Evolutionary conservation across 2,329 filamentous ascomycete genomes (phyloP).

Genomic region (Aciculosporium take): DNA sequence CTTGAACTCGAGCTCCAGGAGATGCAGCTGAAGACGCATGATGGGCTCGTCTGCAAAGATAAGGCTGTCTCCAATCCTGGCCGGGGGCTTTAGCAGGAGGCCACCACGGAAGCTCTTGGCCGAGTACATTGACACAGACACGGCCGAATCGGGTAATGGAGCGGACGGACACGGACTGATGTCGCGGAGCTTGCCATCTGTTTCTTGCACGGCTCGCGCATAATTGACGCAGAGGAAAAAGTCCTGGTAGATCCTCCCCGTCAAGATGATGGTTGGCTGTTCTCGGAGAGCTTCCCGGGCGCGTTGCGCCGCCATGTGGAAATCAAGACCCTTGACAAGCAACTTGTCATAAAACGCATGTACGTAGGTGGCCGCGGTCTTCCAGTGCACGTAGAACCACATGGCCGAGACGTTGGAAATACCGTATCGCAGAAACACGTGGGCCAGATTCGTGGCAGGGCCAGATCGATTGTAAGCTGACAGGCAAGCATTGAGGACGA

Average conservation of each 20-base stretch:
- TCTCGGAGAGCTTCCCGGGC: constrained; percentile 14
- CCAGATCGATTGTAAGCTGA: constrained; percentile 15
- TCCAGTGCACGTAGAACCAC: constrained; percentile 18
- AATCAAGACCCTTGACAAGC: constrained; percentile 13
- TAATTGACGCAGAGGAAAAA: constrained; percentile 20
- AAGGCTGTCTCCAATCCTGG: constrained; percentile 11
- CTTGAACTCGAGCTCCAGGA: constrained; percentile 18
- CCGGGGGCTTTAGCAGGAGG: constrained; percentile 10
- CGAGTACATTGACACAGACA: constrained; percentile 11
- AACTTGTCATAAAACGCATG: constrained; percentile 15
- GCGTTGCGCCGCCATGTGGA: constrained; percentile 16
- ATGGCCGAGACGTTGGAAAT: constrained; percentile 16
- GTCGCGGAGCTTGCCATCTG: constrained; percentile 8
- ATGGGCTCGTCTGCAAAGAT: constrained; percentile 12
- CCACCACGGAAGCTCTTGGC: constrained; percentile 10
- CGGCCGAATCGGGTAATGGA: constrained; percentile 11
- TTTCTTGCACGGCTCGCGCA: constrained; percentile 9
- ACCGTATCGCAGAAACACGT: constrained; percentile 15
- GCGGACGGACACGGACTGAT: constrained; percentile 12
- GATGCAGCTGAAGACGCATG: constrained; percentile 15
- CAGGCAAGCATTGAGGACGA: constrained; percentile 16
- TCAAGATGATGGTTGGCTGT: constrained; percentile 10
- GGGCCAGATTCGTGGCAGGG: constrained; percentile 13
- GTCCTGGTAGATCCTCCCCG: constrained; percentile 12
- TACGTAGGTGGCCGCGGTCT: constrained; percentile 15